Base-by-base conservation (phyloP, 768 basidiomycete genomes). In the Leccinum disarticulatum region DNA sequence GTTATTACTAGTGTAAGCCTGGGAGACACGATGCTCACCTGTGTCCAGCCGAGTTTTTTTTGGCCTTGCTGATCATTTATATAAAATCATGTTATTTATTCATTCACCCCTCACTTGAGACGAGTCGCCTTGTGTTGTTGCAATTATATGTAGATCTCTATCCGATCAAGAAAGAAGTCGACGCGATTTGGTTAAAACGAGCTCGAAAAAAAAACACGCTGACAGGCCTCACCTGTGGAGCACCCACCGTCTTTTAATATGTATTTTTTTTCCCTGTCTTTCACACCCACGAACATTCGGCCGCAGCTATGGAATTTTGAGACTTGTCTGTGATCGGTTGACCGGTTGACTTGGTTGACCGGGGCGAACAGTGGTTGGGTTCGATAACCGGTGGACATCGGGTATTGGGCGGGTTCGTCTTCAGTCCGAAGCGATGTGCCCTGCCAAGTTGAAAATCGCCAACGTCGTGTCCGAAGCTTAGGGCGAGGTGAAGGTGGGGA, bases 141-240 rank as follows among this genome's bases (percentile, higher is more conserved):
- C 43, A 46, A 22, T 46, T 46, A 46, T 46, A 46, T 46, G 43
- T 22, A 46, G 43, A 46, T 46, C 43, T 6, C 43, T 6, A 46
- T 46, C 43, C 11, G 43, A 27, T 52, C n/a, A 41, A n/a, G 33
- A 17, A 53, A 17, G 17, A 56, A 71, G 64, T 46, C 56, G 28
- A 43, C 48, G 54, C 56, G 14, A 64, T 73, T 64, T 69, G 71
- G 71, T 69, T 38, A 73, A 65, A 71, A 53, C 46, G 55, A 57
- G 49, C 31, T 73, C 69, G 70, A 71, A 64, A 59, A 46, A 46
- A 46, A 46, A 46, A 46, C 10, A 46, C 43, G 19, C 19, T 22
- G n/a, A 43, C 43, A 46, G 19, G 43, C 19, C 43, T 46, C 19
- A 19, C 43, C 43, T 49, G 48, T 49, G 43, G 43, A 46, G 41